Evolutionary conservation across 225 moss, liverwort and hornwort genomes (phyloP).

Genomic region (Physcomitrellopsis africana): DNA sequence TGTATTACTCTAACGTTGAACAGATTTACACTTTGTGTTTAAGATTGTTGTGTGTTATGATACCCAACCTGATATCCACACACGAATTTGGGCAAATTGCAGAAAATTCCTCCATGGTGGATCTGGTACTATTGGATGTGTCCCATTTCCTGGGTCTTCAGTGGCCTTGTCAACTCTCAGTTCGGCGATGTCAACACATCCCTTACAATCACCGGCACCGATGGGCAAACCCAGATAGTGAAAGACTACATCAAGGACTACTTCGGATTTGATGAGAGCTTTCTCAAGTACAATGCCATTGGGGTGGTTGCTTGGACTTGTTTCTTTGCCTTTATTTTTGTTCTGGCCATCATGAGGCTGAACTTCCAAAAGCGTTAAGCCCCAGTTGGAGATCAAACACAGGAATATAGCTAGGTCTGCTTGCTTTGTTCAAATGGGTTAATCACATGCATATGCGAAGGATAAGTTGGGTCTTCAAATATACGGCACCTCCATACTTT

Average conservation of each 20-base stretch:
- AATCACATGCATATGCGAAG: too few relatives aligned
- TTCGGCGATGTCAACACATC: slow-evolving; percentile 35
- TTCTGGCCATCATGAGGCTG: slow-evolving; percentile 44
- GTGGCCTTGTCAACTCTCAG: slow-evolving; percentile 55
- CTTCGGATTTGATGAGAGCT: slow-evolving; percentile 42
- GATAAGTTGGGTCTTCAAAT: too few relatives aligned
- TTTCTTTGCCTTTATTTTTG: slow-evolving; percentile 41
- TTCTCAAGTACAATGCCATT: slow-evolving; percentile 39
- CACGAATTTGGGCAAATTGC: not conserved
- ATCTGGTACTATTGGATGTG: slow-evolving; percentile 65
- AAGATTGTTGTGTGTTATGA: too few relatives aligned
- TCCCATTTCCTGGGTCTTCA: slow-evolving; percentile 45
- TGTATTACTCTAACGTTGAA: too few relatives aligned
- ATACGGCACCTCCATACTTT: too few relatives aligned
- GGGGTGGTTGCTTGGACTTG: slow-evolving; percentile 36
- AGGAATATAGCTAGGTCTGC: too few relatives aligned
- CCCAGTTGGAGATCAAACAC: not conserved
- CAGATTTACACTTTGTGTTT: too few relatives aligned
- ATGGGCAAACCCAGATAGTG: slow-evolving; percentile 1
- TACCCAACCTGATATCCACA: not conserved
- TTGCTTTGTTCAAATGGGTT: too few relatives aligned
- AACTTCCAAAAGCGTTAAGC: slow-evolving; percentile 49
- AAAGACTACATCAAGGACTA: slow-evolving; percentile 28
- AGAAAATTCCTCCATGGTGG: slow-evolving; percentile 59
- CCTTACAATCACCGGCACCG: slow-evolving; percentile 6